Evolutionary conservation across 2,329 filamentous ascomycete genomes (phyloP).

Genomic region (Verticillium longisporum): DNA sequence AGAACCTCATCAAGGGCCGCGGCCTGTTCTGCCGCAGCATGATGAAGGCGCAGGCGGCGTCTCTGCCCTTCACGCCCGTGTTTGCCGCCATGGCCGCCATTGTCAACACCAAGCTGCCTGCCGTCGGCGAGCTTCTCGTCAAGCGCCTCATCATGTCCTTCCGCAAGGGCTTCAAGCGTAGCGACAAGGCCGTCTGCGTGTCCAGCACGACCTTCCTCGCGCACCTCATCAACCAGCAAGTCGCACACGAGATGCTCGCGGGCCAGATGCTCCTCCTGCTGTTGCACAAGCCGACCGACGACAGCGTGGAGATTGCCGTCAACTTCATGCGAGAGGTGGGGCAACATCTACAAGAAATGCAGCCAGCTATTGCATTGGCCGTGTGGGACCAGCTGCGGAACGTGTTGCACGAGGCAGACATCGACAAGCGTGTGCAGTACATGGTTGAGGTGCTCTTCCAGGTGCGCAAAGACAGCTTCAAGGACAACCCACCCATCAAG

Average conservation of each 20-base stretch:
- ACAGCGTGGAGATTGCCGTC: constrained; percentile 96
- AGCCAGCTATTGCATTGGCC: constrained; percentile 73
- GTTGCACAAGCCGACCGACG: constrained; percentile 90
- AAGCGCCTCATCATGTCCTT: constrained; percentile 86
- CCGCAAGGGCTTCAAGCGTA: constrained; percentile 89
- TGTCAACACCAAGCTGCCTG: constrained; percentile 93
- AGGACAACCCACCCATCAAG: constrained; percentile 83
- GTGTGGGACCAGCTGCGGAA: constrained; percentile 95
- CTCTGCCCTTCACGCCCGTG: constrained; percentile 91
- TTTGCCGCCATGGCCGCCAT: constrained; percentile 95
- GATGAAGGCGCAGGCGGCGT: constrained; percentile 97
- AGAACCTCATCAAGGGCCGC: constrained; percentile 86
- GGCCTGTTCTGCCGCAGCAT: constrained; percentile 93
- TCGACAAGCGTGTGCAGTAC: constrained; percentile 97
- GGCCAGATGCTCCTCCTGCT: constrained; percentile 90
- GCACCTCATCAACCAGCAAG: constrained; percentile 92
- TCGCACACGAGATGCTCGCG: constrained; percentile 87
- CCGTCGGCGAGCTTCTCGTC: constrained; percentile 85
- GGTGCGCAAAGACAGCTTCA: constrained; percentile 91
- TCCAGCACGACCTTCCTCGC: constrained; percentile 92
- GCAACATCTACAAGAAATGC: constrained; percentile 94
- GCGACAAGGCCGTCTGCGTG: constrained; percentile 93
- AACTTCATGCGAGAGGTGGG: constrained; percentile 89
- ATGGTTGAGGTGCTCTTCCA: constrained; percentile 99
- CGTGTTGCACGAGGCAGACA: constrained; percentile 92